Base-by-base conservation (phyloP, 768 basidiomycete species). In the Russula sp. region DNA sequence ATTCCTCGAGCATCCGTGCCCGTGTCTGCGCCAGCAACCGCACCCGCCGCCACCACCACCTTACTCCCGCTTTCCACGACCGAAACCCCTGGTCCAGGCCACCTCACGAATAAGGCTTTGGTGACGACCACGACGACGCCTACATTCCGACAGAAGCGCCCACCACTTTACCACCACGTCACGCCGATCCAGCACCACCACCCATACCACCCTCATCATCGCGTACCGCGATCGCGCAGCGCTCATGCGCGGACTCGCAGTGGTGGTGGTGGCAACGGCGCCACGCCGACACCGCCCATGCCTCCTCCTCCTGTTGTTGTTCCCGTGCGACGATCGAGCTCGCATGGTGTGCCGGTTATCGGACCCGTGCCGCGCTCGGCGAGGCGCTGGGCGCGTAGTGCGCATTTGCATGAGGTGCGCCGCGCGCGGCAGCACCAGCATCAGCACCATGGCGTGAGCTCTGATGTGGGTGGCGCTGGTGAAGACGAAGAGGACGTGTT, bases 331-430 rank as follows among this genome's bases (percentile, higher is more conserved):
- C 76, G 79, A 18, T 77, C 79, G n/a, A 78, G 71, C 63, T 83
- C 82, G 3, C 76, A 71, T 20, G 60, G 68, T 42, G 56, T 64
- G 61, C 49, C 64, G 64, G 41, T 71, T 61, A 41, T 70, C 36
- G 74, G 73, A 16, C 70, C 71, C 45, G 74, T 73, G 6, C 78
- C 78, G 54, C 79, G 80, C 57, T 77, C 76, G 0, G 79, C 80
- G 18, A 81, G 79, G 63, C 78, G 77, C 41, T 85, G 83, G 80
- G 86, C 86, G 22, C 75, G 83, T 41, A 85, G 76, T 0, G 83
- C 87, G 3, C 87, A 89, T 74, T 66, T 88, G 49, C 87, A 89
- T 64, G 83, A 86, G 68, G 81, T 87, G 60, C 78, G 75, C 56
- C 47, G 60, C 22, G 46, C 32, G n/a, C 65, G 47, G 2, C 42